A percentile compares a stretch with the other conserved stretches of the same genome.
These are phyloP conservation scores for Pneumocystis murina DNA, from an alignment of 1,139 yeast species.

Conservation along the genomic window DNA sequence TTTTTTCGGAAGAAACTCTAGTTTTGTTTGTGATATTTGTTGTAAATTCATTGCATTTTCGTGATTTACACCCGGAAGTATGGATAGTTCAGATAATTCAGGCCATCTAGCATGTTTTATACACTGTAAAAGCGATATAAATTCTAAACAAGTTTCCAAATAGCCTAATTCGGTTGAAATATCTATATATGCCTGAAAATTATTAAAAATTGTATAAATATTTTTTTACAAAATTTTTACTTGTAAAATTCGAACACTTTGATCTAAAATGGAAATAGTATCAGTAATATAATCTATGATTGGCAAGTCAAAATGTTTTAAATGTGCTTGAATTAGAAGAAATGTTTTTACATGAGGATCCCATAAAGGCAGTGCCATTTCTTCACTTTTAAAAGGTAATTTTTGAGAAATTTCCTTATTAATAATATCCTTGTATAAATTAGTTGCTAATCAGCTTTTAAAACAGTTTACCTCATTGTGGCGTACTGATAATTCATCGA, in stretches of 20 bases:
- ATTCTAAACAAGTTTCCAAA: conserved; percentile 40
- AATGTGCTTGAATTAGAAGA: conserved; percentile 70
- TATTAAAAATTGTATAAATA: not conserved
- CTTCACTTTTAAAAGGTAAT: conserved; percentile 52
- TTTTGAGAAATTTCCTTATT: conserved; percentile 78
- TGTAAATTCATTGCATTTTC: conserved; percentile 19
- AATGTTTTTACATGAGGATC: conserved; percentile 93
- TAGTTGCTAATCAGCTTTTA: conserved; percentile 24
- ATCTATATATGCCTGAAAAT: conserved; percentile 68
- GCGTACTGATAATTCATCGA: conserved; percentile 37
- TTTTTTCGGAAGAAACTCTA: conserved; percentile 14
- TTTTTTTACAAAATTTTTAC: not conserved
- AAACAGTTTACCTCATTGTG: conserved; percentile 10
- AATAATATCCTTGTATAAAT: conserved; percentile 82
- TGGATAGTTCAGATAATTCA: conserved; percentile 29
- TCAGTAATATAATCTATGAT: conserved; percentile 93
- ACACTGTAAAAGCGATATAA: conserved; percentile 66
- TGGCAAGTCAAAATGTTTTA: conserved; percentile 72
- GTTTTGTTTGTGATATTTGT: conserved; percentile 3
- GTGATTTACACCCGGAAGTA: conserved; percentile 47
- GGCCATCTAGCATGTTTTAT: conserved; percentile 81
- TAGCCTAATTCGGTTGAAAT: conserved; percentile 77
- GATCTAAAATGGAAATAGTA: conserved; percentile 83
- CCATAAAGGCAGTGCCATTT: conserved; percentile 43
- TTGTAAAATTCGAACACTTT: conserved; percentile 66